These are phyloP conservation scores for Gentiana dahurica DNA, from an alignment of 257 asterid species.

Conservation along the genomic window DNA sequence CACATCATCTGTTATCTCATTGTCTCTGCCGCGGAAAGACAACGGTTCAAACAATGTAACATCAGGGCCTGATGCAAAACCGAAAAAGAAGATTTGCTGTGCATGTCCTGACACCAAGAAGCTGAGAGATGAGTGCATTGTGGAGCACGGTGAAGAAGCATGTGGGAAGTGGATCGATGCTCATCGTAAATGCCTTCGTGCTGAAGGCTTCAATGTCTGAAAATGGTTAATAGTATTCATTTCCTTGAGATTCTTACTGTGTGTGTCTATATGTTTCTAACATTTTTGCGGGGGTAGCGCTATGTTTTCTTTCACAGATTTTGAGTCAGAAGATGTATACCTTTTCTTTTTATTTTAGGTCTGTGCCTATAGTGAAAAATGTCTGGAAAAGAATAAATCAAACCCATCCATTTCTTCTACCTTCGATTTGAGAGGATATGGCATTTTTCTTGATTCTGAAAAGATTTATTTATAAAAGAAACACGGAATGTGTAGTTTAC, in stretches of 20 bases:
- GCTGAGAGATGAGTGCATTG: constrained; percentile 77
- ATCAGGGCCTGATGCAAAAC: constrained; percentile 48
- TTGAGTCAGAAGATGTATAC: too few relatives aligned
- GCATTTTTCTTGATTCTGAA: too few relatives aligned
- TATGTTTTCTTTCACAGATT: too few relatives aligned
- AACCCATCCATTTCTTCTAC: too few relatives aligned
- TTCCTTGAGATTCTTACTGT: too few relatives aligned
- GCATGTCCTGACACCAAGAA: constrained; percentile 92
- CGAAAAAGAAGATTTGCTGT: constrained; percentile 88
- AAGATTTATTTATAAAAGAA: too few relatives aligned
- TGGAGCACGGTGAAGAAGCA: constrained; percentile 70
- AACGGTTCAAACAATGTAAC: constrained; percentile 22
- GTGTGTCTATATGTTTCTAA: not conserved
- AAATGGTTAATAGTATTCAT: not conserved
- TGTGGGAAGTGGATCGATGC: constrained; percentile 84
- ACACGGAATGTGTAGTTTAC: too few relatives aligned
- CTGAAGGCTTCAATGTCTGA: constrained; percentile 86
- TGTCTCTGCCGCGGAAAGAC: constrained; percentile 28
- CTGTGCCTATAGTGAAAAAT: too few relatives aligned
- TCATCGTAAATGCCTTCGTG: constrained; percentile 68
- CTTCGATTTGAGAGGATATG: too few relatives aligned
- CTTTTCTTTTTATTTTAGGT: too few relatives aligned
- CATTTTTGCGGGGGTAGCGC: constrained; percentile 3
- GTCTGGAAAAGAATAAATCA: too few relatives aligned
- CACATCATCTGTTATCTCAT: constrained; percentile 33